Evolutionary conservation across 805 yeast genomes (phyloP), one percentile per base, ranked within the genome.

Genomic region (Wickerhamomyces strasburgensis): DNA sequence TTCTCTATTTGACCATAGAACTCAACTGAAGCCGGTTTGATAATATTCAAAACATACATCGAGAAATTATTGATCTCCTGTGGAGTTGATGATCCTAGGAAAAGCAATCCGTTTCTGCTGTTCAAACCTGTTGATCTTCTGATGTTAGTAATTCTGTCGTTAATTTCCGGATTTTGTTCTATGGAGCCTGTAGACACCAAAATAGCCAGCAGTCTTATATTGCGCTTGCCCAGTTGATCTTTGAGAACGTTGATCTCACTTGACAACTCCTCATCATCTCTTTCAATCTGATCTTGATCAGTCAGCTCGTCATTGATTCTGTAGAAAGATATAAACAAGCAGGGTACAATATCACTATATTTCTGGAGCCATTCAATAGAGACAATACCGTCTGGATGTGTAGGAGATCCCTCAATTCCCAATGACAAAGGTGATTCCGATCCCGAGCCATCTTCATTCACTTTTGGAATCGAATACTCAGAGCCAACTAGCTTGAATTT

Each of bases 281-380:
- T 35, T 14, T 40, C 43, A 5, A 56, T 42, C 13, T 48, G 54
- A 13, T 46, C 41, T 2, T 28, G 37, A 18, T 57, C 58, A 1
- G 49, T 42, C 4, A 52, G 47, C 15, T 63, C 67, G 9, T 57
- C 57, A 14, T 51, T 54, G 11, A 73, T 42, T 33, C 68, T 67
- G 46, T 67, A 66, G 26, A 75, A 64, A 2, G 70, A 51, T 2
- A 78, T 56, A 29, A 68, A 65, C 0, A 71, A 67, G 1, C 70
- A 46, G 0, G 85, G 84, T n/a, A 63, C 29, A 3, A 58, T 38
- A n/a, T 64, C 59, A 19, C 60, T 57, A 47, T 78, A 74, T 48
- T 75, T 78, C 25, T 65, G 62, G 11, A 77, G 40, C 86, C 85
- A 80, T 18, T 70, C 59, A 1, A 52, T 58, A 1, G 74, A 72